Base-by-base conservation (phyloP, 371 early-diverging fungal species). In the Cladochytrium tenue region DNA sequence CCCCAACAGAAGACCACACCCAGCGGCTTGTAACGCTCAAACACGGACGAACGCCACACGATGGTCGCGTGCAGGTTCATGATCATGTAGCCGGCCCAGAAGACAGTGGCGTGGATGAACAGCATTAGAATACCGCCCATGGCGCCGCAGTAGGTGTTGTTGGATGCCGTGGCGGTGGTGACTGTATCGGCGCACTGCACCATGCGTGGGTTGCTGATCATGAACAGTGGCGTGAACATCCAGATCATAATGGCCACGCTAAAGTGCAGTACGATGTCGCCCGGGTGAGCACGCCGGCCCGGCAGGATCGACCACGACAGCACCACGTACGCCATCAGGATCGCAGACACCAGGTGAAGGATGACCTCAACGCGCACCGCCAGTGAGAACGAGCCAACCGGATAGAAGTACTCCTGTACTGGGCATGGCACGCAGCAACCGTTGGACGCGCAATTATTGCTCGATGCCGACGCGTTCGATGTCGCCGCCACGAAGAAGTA, bases 211-310 rank as follows among this genome's bases (percentile, higher is more conserved):
- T 87, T 70, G 20, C 81, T 75, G 13, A 88, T 53, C 3, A 82
- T 76, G 62, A 87, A 88, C 51, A 84, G 75, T 17, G 35, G 23
- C 55, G 61, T 61, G 35, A 33, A 26, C 56, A 56, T 55, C 67
- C 67, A 67, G 20, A 82, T 76, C 20, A 76, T 80, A 56, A 75
- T 76, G 43, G 81, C 76, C 34, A 85, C 68, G 3, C 80, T 69
- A 57, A 87, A 82, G 70, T 83, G 81, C 51, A 88, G 64, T 52
- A 88, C 86, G 55, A 88, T 73, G 17, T 85, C 75, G 4, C 85
- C 84, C n/a, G 89, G 88, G 57, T 88, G 89, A 32, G 80, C 75
- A 64, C 87, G 73, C 56, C 88, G 88, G 58, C 84, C 88, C 4
- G 86, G 85, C 26, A 88, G 62, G 51, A 81, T 67, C 23, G 86